phyloP scores from a whole-genome alignment of 2,329 filamentous ascomycete species.

The Dothidotthia symphoricarpi region DNA sequence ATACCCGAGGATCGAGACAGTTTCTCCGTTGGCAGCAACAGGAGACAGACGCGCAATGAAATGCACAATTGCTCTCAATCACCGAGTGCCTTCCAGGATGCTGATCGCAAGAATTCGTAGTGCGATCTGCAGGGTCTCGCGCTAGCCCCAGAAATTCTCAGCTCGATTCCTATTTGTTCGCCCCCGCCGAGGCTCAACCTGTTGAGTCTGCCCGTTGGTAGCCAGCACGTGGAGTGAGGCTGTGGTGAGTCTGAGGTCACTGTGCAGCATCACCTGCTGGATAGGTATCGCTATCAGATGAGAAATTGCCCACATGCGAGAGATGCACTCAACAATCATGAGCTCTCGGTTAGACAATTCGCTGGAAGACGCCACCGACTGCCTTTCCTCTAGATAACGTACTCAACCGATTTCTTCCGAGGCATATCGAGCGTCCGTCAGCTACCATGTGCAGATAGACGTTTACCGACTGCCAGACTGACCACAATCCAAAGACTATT shows the following conservation, averaged over 20 bases:
- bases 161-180: conserved; percentile 1
- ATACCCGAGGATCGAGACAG: neutral
- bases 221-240: conserved; percentile 5
- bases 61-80: conserved; percentile 1
- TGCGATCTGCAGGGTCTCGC: conserved; percentile 14
- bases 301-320: neutral
- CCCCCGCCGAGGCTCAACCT: conserved; percentile 6
- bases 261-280: neutral
- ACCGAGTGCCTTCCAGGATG: neutral
- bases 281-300: neutral
- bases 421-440: too few relatives aligned
- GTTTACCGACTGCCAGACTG: too few relatives aligned
- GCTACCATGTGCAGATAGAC: too few relatives aligned
- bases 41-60: conserved; percentile 10
- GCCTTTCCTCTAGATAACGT: too few relatives aligned
- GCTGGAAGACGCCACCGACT: too few relatives aligned
- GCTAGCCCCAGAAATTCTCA: conserved; percentile 10
- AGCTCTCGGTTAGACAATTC: too few relatives aligned
- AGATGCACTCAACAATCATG: too few relatives aligned
- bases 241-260: neutral
- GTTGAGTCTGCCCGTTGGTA: neutral
- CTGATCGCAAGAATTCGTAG: conserved; percentile 12
- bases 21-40: neutral
- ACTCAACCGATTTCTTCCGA: too few relatives aligned
- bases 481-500: too few relatives aligned